Conservation (phyloP, 2,329 filamentous ascomycete species). For the Fusarium humuli region DNA sequence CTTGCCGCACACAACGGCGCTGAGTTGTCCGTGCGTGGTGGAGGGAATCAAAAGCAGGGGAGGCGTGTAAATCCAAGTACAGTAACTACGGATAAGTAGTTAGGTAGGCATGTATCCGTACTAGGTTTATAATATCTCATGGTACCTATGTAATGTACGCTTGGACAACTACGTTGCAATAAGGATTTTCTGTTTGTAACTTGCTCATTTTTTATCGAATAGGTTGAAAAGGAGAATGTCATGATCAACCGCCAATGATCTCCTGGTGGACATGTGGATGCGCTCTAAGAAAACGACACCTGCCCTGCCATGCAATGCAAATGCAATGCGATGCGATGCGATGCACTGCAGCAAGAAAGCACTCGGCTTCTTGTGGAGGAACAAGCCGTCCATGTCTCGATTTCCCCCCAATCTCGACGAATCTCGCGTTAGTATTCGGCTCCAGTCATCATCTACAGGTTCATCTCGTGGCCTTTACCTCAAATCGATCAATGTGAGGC, state of each 20-base stretch:
- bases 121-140: slow-evolving; percentile 9
- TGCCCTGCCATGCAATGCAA: slow-evolving; percentile 41
- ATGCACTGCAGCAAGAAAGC: slow-evolving; percentile 26
- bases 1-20: slow-evolving; percentile 39
- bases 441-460: slow-evolving; percentile 25
- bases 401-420: slow-evolving; percentile 32
- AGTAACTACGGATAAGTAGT: background rate
- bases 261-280: slow-evolving; percentile 25
- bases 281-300: slow-evolving; percentile 32
- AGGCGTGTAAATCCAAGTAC: slow-evolving; percentile 30
- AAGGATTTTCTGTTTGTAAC: slow-evolving; percentile 10
- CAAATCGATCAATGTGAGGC: slow-evolving; percentile 38
- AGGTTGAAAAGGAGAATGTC: slow-evolving; percentile 1
- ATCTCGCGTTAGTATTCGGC: slow-evolving; percentile 32
- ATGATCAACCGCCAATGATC: slow-evolving; percentile 20
- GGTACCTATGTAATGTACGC: slow-evolving; percentile 36
- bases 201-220: slow-evolving; percentile 20
- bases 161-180: slow-evolving; percentile 32
- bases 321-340: slow-evolving; percentile 38
- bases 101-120: background rate
- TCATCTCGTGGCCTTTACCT: slow-evolving; percentile 32
- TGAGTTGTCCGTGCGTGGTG: slow-evolving; percentile 52
- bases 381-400: slow-evolving; percentile 19
- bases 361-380: slow-evolving; percentile 31
- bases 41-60: slow-evolving; percentile 42